Percentiles rank a stretch among this genome's conserved stretches.
These are phyloP conservation scores for Limonium bicolor DNA, from an alignment of 148 eudicot species.

Conservation along the genomic window DNA sequence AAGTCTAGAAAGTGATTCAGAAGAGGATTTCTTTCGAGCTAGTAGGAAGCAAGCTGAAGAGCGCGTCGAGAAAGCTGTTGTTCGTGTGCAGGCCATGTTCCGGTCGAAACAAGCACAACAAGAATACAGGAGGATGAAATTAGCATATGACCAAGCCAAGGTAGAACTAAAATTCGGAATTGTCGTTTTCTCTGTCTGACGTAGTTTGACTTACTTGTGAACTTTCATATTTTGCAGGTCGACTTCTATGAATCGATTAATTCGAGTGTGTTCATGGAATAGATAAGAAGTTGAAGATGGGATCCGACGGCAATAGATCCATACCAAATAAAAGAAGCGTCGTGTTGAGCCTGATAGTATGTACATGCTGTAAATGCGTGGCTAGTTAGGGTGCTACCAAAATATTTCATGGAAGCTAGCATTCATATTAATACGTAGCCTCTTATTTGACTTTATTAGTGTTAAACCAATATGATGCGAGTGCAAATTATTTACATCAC, in stretches of 20 bases:
- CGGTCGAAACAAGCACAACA: constrained; percentile 82
- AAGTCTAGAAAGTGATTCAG: constrained; percentile 29
- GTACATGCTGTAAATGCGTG: too few species aligned
- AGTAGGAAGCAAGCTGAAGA: constrained; percentile 86
- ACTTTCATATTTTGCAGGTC: constrained; percentile 31
- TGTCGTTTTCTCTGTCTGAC: background rate
- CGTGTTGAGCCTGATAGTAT: too few species aligned
- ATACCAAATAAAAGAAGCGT: too few species aligned
- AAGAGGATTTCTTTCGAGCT: constrained; percentile 79
- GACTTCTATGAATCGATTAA: constrained; percentile 30
- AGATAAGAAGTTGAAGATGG: too few species aligned
- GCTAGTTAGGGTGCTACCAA: too few species aligned
- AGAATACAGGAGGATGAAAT: constrained; percentile 83
- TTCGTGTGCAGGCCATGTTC: constrained; percentile 85
- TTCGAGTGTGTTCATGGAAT: constrained; percentile 5
- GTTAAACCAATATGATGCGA: too few species aligned
- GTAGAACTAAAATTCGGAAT: constrained; percentile 9
- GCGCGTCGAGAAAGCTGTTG: constrained; percentile 84
- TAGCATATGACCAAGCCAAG: constrained; percentile 43
- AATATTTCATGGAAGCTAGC: too few species aligned
- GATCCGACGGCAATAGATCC: too few species aligned
- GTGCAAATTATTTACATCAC: too few species aligned
- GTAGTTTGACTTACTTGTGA: background rate
- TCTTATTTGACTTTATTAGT: too few species aligned
- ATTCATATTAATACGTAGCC: too few species aligned